Evolutionary conservation across 2,329 filamentous ascomycete genomes (phyloP).

Genomic region (Fusarium subtropicale): DNA sequence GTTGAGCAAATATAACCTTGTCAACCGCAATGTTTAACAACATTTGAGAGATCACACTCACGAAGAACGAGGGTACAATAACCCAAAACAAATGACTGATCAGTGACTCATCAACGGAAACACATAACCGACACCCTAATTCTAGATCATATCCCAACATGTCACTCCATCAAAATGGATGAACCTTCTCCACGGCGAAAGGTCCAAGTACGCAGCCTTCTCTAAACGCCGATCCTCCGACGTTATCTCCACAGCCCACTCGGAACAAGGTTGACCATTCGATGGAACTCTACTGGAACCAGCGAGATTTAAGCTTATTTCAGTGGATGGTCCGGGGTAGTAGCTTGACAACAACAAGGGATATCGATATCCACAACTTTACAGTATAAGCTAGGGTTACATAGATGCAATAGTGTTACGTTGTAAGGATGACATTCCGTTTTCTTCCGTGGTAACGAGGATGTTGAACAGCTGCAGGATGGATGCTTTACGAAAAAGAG

Average conservation of each 20-base stretch:
- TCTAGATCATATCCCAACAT: background rate
- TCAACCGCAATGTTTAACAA: background rate
- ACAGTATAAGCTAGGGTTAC: background rate
- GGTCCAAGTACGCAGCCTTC: slow-evolving; percentile 24
- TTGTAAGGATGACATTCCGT: slow-evolving; percentile 2
- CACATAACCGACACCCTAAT: background rate
- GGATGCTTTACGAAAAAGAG: background rate
- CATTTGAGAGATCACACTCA: too few species aligned
- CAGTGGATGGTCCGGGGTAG: slow-evolving; percentile 2
- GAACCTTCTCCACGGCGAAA: background rate
- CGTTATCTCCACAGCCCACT: slow-evolving; percentile 25
- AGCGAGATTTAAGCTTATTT: slow-evolving; percentile 29
- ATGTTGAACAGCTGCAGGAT: background rate
- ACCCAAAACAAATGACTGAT: background rate
- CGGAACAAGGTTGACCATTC: slow-evolving; percentile 5
- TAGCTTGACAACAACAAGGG: background rate
- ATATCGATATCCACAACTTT: background rate
- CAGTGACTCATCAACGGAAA: background rate
- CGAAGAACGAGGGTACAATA: too few species aligned
- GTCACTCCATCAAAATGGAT: background rate
- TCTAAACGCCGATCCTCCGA: slow-evolving; percentile 39
- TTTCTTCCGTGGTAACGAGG: slow-evolving; percentile 10
- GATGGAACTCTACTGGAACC: slow-evolving; percentile 22
- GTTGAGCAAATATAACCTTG: rapidly evolving
- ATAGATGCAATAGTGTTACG: background rate